A percentile compares a stretch with the other conserved stretches of the same genome.
These are phyloP conservation scores for Amaranthus cruentus DNA, from an alignment of 148 eudicot species.

Conservation along the genomic window DNA sequence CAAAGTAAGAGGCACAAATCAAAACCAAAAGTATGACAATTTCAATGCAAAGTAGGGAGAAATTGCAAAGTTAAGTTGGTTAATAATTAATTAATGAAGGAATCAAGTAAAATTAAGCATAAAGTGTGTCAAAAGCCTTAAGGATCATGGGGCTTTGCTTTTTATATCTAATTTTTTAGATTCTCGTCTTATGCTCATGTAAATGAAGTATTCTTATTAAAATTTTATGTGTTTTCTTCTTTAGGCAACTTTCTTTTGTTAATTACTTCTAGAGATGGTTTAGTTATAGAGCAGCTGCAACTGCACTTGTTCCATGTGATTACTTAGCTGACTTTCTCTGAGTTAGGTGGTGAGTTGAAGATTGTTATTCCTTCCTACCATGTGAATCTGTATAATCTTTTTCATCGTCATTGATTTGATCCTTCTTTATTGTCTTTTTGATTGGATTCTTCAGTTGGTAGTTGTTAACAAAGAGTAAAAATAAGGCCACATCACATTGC, in stretches of 20 bases:
- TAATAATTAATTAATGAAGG: constrained; percentile 22
- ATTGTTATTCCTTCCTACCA: constrained; percentile 2
- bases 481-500: no score
- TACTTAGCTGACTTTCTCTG: constrained; percentile 17
- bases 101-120: constrained; percentile 32
- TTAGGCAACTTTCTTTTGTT: constrained; percentile 6
- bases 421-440: constrained; percentile 1
- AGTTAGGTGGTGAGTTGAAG: constrained; percentile 14
- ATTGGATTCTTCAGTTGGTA: not conserved
- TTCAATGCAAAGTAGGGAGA: no score
- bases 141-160: constrained; percentile 18
- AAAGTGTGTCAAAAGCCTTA: constrained; percentile 13
- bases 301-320: constrained; percentile 19
- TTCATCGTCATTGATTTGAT: not conserved
- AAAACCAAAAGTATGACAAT: no score
- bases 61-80: constrained; percentile 28
- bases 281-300: not conserved
- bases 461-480: not conserved
- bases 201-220: constrained; percentile 1
- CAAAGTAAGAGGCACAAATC: no score
- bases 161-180: constrained; percentile 19
- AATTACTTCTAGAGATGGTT: constrained; percentile 8
- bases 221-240: not conserved
- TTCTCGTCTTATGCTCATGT: constrained; percentile 15
- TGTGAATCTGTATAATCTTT: not conserved